These are phyloP conservation scores for Lathyrus oleraceus DNA, from an alignment of 306 rosid species.

Conservation along the genomic window DNA sequence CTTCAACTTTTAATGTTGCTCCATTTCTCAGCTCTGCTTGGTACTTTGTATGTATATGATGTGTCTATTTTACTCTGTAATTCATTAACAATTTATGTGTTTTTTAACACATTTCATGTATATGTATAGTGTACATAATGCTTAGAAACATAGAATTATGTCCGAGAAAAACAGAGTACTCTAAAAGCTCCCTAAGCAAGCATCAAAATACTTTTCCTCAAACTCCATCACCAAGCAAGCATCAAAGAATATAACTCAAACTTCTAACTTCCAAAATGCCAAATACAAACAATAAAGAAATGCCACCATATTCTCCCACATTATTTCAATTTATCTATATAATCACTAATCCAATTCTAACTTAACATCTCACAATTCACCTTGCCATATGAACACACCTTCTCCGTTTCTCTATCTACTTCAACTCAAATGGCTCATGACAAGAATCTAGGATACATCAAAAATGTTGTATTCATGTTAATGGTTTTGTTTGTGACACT, in stretches of 20 bases:
- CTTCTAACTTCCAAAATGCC: slow-evolving; percentile 39
- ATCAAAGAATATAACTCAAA: slow-evolving; percentile 42
- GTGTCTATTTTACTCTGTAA: no score
- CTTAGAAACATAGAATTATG: no score
- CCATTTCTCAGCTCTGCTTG: no score
- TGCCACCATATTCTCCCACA: slow-evolving; percentile 12
- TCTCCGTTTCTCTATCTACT: not conserved
- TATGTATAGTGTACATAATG: no score
- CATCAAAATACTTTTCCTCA: slow-evolving; percentile 40
- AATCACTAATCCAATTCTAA: slow-evolving; percentile 21
- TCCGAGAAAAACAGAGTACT: no score
- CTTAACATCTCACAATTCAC: slow-evolving; percentile 17
- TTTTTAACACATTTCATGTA: no score
- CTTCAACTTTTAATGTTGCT: no score
- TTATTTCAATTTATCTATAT: slow-evolving; percentile 15
- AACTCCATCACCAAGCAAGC: slow-evolving; percentile 49
- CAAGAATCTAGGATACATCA: slow-evolving; percentile 8
- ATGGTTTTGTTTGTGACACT: slow-evolving; percentile 38
- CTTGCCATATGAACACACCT: slow-evolving; percentile 14
- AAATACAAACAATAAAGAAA: slow-evolving; percentile 25
- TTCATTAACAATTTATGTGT: no score
- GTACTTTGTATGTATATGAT: no score
- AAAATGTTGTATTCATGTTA: slow-evolving; percentile 39
- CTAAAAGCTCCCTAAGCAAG: no score
- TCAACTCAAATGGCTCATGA: not conserved